A percentile compares a stretch with the other conserved stretches of the same genome.
Conservation (phyloP, 1,284 basidiomycete species). For the Heliocybe sulcata region DNA sequence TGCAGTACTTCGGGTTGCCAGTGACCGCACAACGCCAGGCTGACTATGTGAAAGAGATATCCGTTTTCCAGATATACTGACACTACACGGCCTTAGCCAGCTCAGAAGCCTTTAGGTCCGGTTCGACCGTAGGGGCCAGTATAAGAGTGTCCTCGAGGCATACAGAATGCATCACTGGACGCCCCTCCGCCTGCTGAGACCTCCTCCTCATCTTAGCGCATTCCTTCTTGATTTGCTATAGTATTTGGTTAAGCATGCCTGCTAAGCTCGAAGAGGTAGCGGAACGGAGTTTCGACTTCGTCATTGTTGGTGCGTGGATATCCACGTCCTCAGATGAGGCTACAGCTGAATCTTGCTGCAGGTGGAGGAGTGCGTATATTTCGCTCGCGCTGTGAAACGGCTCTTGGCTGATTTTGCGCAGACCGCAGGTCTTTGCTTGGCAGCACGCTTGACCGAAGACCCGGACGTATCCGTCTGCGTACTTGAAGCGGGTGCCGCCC, state of each 20-base stretch:
- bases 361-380: slow-evolving; percentile 4
- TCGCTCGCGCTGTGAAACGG: not conserved
- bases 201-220: not conserved
- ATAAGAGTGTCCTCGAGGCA: not conserved
- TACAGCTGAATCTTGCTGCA: not conserved
- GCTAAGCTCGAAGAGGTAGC: not conserved
- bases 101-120: not conserved
- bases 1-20: not conserved
- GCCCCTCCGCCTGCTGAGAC: not conserved
- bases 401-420: not conserved
- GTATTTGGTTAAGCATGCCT: not conserved
- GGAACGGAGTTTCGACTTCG: slow-evolving; percentile 1
- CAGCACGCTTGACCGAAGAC: slow-evolving; percentile 38
- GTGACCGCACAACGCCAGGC: not conserved
- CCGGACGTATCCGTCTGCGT: slow-evolving; percentile 25
- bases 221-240: not conserved
- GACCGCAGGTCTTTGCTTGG: slow-evolving; percentile 40
- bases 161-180: not conserved
- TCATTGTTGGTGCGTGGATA: slow-evolving; percentile 4
- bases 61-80: not conserved
- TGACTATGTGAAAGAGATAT: not conserved
- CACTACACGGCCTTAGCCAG: not conserved
- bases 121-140: not conserved
- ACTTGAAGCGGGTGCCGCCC: slow-evolving; percentile 24
- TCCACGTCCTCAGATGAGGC: too few species aligned